Percentiles rank a stretch among this genome's conserved stretches.
Evolutionary conservation across 2,329 filamentous ascomycete genomes (phyloP).

Genomic region (Colletotrichum simmondsii): DNA sequence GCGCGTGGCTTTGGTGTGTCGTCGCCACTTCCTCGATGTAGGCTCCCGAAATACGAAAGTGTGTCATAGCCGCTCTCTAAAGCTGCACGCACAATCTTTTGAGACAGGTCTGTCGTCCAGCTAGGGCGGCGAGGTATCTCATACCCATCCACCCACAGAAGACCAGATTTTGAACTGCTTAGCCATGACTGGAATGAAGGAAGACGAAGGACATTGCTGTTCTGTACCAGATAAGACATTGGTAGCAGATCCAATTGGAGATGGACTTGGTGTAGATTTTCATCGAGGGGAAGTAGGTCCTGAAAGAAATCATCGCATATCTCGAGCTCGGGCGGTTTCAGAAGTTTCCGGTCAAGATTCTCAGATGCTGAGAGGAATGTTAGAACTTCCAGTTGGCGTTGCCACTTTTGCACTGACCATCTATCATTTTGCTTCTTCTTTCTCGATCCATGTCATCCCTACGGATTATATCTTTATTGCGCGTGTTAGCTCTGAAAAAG

Average conservation of each 20-base stretch:
- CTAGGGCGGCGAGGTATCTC: not conserved
- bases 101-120: not conserved
- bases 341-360: not conserved
- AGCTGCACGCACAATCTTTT: not conserved
- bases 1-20: not conserved
- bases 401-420: no score
- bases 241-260: not conserved
- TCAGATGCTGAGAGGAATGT: not conserved
- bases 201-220: not conserved
- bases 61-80: not conserved
- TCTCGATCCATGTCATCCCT: not conserved
- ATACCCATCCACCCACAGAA: not conserved
- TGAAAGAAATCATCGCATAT: not conserved
- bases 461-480: not conserved
- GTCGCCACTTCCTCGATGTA: rapidly evolving
- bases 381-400: not conserved
- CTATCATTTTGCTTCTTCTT: no score
- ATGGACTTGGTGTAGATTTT: rapidly evolving
- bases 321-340: not conserved
- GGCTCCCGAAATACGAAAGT: not conserved
- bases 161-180: not conserved
- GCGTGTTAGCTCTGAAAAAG: not conserved
- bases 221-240: not conserved
- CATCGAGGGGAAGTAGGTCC: not conserved
- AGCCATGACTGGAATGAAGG: not conserved